Conservation (phyloP, 768 basidiomycete species). For the Mrakia frigida region DNA sequence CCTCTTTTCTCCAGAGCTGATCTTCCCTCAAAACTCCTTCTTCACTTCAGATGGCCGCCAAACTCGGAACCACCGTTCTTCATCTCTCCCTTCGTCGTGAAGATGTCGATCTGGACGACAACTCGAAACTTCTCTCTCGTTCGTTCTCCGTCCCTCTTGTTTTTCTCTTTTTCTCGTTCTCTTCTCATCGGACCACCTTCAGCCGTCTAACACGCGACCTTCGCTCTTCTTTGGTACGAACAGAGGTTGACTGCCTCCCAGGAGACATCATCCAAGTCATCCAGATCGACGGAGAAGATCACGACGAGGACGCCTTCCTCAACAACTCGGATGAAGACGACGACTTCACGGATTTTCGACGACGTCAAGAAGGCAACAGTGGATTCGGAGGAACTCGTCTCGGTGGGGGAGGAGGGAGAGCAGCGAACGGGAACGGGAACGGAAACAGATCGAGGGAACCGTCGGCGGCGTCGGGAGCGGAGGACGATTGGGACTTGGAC, state of each 20-base stretch:
- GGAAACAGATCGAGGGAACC: background rate
- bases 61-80: constrained; percentile 4
- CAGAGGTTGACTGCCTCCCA: constrained; percentile 41
- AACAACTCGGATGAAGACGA: constrained; percentile 8
- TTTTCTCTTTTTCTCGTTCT: too few species aligned
- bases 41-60: background rate
- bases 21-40: background rate
- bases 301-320: constrained; percentile 17
- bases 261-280: constrained; percentile 43
- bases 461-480: background rate
- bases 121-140: constrained; percentile 9
- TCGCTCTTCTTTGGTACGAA: constrained; percentile 32
- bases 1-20: background rate
- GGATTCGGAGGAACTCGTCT: constrained; percentile 21
- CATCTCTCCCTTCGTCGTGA: constrained; percentile 7
- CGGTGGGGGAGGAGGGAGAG: background rate
- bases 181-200: too few species aligned
- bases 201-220: too few species aligned
- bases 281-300: constrained; percentile 39
- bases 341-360: background rate
- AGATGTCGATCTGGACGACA: constrained; percentile 1
- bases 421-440: background rate
- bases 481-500: constrained; percentile 2
- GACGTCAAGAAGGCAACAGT: background rate
- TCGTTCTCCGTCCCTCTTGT: background rate